A percentile compares a stretch with the other conserved stretches of the same genome.
Evolutionary conservation across 495 filamentous ascomycete species (phyloP).

Genomic region (Penicillium chermesinum): DNA sequence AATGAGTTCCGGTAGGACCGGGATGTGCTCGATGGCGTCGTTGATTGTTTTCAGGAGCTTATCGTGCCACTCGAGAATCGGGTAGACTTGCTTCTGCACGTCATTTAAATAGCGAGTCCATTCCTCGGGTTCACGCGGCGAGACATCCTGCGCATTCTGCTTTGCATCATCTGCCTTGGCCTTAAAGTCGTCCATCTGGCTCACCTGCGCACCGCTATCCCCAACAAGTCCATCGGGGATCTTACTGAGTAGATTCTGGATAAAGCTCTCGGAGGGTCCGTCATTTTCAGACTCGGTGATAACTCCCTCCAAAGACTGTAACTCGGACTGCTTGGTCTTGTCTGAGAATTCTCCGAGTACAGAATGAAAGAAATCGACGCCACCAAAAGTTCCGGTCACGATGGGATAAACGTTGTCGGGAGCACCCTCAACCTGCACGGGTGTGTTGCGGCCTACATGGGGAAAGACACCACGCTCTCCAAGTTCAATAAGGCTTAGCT

Average conservation of each 20-base stretch:
- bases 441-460: constrained; percentile 70
- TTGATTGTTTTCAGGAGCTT: constrained; percentile 74
- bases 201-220: constrained; percentile 55
- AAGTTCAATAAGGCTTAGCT: constrained; percentile 78
- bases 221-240: constrained; percentile 74
- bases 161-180: constrained; percentile 56
- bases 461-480: constrained; percentile 77
- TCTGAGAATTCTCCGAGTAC: constrained; percentile 86
- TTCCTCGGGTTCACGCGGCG: constrained; percentile 69
- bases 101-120: constrained; percentile 63
- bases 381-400: constrained; percentile 87
- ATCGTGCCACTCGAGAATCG: constrained; percentile 83
- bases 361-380: constrained; percentile 81
- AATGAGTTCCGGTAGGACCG: constrained; percentile 69
- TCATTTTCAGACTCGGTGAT: constrained; percentile 53
- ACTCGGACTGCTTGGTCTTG: constrained; percentile 81
- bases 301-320: constrained; percentile 73
- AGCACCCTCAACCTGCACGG: constrained; percentile 60
- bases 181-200: constrained; percentile 61
- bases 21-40: constrained; percentile 71
- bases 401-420: constrained; percentile 64
- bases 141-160: constrained; percentile 49
- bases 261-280: constrained; percentile 52
- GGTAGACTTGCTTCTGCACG: constrained; percentile 70
- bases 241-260: constrained; percentile 70